phyloP scores from a whole-genome alignment of 176 grass and related monocot species.

The Avena atlantica region DNA sequence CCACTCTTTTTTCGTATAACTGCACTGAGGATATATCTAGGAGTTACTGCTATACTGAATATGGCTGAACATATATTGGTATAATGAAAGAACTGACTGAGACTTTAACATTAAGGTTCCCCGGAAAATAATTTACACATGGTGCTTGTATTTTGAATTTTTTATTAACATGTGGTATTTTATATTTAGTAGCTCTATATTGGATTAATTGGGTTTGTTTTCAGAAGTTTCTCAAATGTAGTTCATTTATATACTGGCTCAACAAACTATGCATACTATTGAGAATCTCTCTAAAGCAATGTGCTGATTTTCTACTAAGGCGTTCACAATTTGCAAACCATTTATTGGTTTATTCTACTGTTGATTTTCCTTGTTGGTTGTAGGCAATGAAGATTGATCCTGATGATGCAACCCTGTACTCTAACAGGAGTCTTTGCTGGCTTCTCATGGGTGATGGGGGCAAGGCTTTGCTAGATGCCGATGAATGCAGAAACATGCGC shows the following conservation, averaged over 20 bases:
- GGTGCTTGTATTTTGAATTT: neutral
- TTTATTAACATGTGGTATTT: neutral
- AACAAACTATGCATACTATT: neutral
- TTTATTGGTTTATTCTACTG: neutral
- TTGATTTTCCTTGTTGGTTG: neutral
- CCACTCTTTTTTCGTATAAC: neutral
- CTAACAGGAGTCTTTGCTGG: neutral
- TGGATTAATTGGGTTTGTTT: too few relatives aligned
- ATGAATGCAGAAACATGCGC: conserved; percentile 9
- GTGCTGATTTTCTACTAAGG: neutral
- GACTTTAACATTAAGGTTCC: neutral
- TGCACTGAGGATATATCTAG: neutral
- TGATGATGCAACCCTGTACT: conserved; percentile 16
- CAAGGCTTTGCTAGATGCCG: conserved; percentile 8
- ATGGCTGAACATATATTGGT: neutral
- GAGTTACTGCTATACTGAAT: neutral
- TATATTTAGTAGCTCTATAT: neutral
- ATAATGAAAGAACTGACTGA: neutral
- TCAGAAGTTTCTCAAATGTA: too few relatives aligned
- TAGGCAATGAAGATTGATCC: neutral
- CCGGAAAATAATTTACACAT: neutral
- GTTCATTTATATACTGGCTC: neutral
- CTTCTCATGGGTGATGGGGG: neutral
- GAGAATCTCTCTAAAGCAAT: neutral
- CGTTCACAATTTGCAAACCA: neutral